Evolutionary conservation across 2,329 filamentous ascomycete species (phyloP).

Genomic region (Penicillium sumatraense): DNA sequence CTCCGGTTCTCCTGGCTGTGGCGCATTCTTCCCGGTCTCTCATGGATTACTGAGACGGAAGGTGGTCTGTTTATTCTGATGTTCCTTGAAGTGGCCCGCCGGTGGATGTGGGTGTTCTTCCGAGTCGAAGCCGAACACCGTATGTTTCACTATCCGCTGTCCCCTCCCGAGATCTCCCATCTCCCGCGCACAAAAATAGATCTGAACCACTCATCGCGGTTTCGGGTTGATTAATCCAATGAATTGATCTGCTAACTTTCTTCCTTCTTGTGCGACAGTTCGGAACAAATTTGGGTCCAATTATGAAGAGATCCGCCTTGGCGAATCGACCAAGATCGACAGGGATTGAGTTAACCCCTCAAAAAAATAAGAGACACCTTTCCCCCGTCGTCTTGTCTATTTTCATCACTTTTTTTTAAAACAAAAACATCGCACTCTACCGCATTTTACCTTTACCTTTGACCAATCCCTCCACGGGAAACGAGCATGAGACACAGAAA

Average conservation of each 20-base stretch:
- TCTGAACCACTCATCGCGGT: neutral
- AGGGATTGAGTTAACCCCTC: slow-evolving; percentile 61
- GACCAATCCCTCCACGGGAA: neutral
- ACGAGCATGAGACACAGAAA: slow-evolving; percentile 28
- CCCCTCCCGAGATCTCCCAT: too few species aligned
- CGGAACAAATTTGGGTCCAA: slow-evolving; percentile 60
- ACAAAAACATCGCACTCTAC: neutral
- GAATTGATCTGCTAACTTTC: slow-evolving; percentile 20
- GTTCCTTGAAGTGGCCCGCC: slow-evolving; percentile 79
- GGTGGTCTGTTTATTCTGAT: slow-evolving; percentile 87
- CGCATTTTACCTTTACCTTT: neutral
- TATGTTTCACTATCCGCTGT: slow-evolving; percentile 42
- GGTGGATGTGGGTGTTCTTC: slow-evolving; percentile 98
- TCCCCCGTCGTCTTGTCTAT: neutral
- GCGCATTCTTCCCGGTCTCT: slow-evolving; percentile 80
- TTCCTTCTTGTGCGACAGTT: slow-evolving; percentile 39
- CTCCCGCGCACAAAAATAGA: neutral
- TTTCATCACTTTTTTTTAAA: neutral
- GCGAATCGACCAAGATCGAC: slow-evolving; percentile 71
- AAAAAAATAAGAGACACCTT: neutral
- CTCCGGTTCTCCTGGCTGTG: slow-evolving; percentile 90
- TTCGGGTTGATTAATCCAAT: neutral
- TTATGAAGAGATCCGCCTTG: slow-evolving; percentile 74
- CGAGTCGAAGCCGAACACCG: slow-evolving; percentile 93
- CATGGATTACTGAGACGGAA: slow-evolving; percentile 85